Evolutionary conservation across 2,329 filamentous ascomycete genomes (phyloP), one percentile per base, ranked within the genome.

Genomic region (Penicillium sp.): DNA sequence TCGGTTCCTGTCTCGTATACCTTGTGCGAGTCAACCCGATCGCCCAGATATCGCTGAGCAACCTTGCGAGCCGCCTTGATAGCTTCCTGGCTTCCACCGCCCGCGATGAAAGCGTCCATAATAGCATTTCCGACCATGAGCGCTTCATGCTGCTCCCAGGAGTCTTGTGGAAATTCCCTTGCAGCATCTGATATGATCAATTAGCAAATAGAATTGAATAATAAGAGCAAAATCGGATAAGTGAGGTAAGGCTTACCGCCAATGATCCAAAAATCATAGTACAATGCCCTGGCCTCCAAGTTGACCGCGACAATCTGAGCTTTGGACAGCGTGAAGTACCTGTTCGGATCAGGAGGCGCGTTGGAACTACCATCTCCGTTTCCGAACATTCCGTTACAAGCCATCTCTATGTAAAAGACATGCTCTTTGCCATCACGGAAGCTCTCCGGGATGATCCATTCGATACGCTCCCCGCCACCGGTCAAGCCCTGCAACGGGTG

Each of bases 371-470:
- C 91, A 20, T 88, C 88, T 0, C 91, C 88, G 71, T 96, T 96
- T 64, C 94, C 94, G 75, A 97, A 97, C 92, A 97, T 97, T 72
- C 88, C 87, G 72, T 99, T 99, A 76, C 94, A 97, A 20, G 94
- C 94, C 90, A 97, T 96, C 77, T 99, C 94, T 62, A 99, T 87
- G 72, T 97, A 99, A 66, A 99, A 89, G 18, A 82, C 85, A 71
- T 97, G 92, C 66, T 91, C 84, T 70, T 93, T 86, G 53, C 91
- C 92, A 71, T 96, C 90, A 60, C 89, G 83, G 76, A 89, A 96
- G 16, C 79, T 79, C 51, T 90, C 79, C 8, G 94, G 93, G 46
- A 99, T 80, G 59, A 96, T 85, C 92, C 93, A 99, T 74, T 97
- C 91, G 16, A 87, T 82, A 54, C 94, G 83, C 68, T 99, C 94